These are phyloP conservation scores for Claviceps fusiformis DNA, from an alignment of 2,329 filamentous ascomycete species.

Conservation along the genomic window DNA sequence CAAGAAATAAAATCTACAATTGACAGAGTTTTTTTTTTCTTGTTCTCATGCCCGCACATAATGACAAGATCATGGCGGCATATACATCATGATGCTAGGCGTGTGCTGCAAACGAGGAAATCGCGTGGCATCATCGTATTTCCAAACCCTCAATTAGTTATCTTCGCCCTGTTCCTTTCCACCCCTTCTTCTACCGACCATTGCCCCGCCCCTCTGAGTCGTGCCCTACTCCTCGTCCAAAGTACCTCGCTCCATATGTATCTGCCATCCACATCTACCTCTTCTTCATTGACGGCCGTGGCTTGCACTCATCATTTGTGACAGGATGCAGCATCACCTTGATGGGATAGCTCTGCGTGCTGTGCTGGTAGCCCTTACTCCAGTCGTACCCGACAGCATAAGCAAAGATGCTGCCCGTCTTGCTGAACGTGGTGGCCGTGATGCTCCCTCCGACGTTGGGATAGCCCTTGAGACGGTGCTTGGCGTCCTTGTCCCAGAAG, in stretches of 20 bases:
- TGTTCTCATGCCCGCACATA: too few relatives aligned
- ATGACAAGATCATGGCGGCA: too few relatives aligned
- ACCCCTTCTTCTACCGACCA: too few relatives aligned
- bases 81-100: too few relatives aligned
- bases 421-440: conserved; percentile 82
- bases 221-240: neutral
- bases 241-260: too few relatives aligned
- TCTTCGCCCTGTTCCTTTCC: too few relatives aligned
- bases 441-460: conserved; percentile 76
- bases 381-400: conserved; percentile 95
- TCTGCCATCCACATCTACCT: conserved; percentile 25
- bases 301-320: conserved; percentile 47
- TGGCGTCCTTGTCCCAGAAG: conserved; percentile 90
- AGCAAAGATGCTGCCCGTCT: conserved; percentile 69
- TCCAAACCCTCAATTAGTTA: neutral
- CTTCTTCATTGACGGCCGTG: conserved; percentile 46
- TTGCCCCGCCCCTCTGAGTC: neutral
- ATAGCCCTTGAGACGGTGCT: conserved; percentile 81
- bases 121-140: neutral
- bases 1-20: too few relatives aligned
- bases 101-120: too few relatives aligned
- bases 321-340: conserved; percentile 82
- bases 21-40: too few relatives aligned
- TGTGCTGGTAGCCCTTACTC: conserved; percentile 87
- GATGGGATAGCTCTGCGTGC: conserved; percentile 59